Conservation (phyloP, 805 yeast species). For the Myxozyma nipponensis region DNA sequence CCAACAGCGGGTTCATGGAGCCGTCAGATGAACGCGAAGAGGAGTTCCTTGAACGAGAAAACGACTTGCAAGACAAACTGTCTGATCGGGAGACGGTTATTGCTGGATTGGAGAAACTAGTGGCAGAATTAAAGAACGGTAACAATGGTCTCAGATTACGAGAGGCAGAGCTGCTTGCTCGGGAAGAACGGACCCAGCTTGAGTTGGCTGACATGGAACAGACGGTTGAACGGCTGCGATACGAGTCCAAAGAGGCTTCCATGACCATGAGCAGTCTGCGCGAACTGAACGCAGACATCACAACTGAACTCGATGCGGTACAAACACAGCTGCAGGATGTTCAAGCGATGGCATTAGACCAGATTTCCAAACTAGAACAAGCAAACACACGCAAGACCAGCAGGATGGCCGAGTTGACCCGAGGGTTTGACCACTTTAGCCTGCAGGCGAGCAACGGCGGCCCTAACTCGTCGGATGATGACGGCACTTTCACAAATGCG, state of each 20-base stretch:
- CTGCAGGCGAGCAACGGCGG: slow-evolving; percentile 1
- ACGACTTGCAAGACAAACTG: slow-evolving; percentile 35
- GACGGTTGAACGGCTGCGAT: slow-evolving; percentile 19
- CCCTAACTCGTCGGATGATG: not conserved
- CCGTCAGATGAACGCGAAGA: slow-evolving; percentile 24
- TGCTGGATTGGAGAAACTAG: slow-evolving; percentile 22
- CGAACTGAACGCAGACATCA: slow-evolving; percentile 25
- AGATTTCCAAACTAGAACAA: slow-evolving; percentile 7
- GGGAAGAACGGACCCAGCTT: not conserved
- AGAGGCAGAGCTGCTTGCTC: slow-evolving; percentile 4
- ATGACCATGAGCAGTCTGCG: slow-evolving; percentile 21
- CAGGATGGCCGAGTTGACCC: slow-evolving; percentile 22
- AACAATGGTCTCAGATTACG: slow-evolving; percentile 6
- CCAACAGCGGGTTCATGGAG: not conserved
- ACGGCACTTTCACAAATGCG: not conserved
- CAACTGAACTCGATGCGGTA: slow-evolving; percentile 24
- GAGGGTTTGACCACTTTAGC: slow-evolving; percentile 17
- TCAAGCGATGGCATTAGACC: slow-evolving; percentile 7
- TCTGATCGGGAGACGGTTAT: slow-evolving; percentile 32
- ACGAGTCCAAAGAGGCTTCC: slow-evolving; percentile 19
- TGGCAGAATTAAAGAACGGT: slow-evolving; percentile 14
- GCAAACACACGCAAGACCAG: slow-evolving; percentile 17
- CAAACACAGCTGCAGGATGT: slow-evolving; percentile 21
- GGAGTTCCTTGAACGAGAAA: slow-evolving; percentile 34
- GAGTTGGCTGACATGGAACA: slow-evolving; percentile 12